Conservation (phyloP, 768 basidiomycete species). For the Termitomyces sp. region DNA sequence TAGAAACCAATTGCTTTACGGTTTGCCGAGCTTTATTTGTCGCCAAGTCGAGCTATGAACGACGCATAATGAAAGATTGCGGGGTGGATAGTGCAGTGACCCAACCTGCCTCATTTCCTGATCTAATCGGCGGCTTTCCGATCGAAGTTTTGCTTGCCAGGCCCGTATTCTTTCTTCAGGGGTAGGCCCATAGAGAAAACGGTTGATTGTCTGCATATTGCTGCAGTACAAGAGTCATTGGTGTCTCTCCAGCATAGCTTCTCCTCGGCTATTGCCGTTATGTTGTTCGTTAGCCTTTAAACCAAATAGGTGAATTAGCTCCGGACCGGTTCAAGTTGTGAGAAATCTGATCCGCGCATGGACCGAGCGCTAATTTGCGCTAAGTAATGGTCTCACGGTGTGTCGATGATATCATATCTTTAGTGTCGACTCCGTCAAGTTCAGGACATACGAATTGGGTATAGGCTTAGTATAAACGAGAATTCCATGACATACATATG, state of each 20-base stretch:
- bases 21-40: slow-evolving; percentile 75
- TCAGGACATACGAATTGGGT: no score
- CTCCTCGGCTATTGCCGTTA: neutral
- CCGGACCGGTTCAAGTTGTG: no score
- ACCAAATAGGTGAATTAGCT: no score
- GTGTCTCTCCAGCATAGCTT: neutral
- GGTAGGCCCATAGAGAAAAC: slow-evolving; percentile 94
- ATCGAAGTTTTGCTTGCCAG: slow-evolving; percentile 88
- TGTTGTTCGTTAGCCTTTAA: neutral
- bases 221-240: neutral
- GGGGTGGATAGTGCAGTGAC: slow-evolving; percentile 13
- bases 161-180: slow-evolving; percentile 89
- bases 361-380: no score
- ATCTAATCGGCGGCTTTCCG: slow-evolving; percentile 80
- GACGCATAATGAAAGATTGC: slow-evolving; percentile 14
- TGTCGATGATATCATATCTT: no score
- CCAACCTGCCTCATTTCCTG: slow-evolving; percentile 95
- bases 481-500: no score
- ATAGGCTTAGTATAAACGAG: no score
- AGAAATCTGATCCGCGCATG: no score
- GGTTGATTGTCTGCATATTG: slow-evolving; percentile 81
- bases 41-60: slow-evolving; percentile 70
- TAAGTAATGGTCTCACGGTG: no score
- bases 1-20: slow-evolving; percentile 86
- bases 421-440: no score